Conservation (phyloP, 2,329 filamentous ascomycete species). For the Colletotrichum simmondsii region DNA sequence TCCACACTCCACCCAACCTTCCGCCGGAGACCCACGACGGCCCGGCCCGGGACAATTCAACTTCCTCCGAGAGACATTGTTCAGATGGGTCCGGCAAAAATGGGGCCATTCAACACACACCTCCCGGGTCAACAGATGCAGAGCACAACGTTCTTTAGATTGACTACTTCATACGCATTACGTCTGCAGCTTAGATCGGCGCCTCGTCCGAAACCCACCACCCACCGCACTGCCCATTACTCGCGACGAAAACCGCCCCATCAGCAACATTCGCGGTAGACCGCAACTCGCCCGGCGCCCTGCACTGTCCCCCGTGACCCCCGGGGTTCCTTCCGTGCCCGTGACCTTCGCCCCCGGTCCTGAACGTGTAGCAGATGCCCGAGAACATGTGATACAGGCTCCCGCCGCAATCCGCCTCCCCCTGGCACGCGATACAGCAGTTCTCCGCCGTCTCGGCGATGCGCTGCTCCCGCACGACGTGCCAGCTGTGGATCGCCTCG, state of each 20-base stretch:
- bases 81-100: neutral
- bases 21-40: neutral
- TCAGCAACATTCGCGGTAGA: neutral
- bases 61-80: neutral
- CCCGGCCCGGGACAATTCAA: neutral
- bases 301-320: neutral
- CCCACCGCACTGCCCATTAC: conserved; percentile 20
- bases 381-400: conserved; percentile 12
- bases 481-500: conserved; percentile 4
- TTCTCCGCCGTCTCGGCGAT: neutral
- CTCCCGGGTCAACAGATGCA: too few species aligned
- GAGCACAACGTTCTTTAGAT: neutral
- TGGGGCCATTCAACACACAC: neutral
- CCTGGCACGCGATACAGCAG: conserved; percentile 28
- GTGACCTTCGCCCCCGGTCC: neutral
- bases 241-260: conserved; percentile 7
- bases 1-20: neutral
- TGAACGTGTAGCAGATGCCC: conserved; percentile 19
- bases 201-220: conserved; percentile 9
- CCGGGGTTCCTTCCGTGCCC: neutral
- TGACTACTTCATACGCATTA: neutral
- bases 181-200: neutral
- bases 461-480: neutral
- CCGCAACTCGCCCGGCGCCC: conserved; percentile 3
- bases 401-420: conserved; percentile 6